Percentiles rank a stretch among this genome's conserved stretches.
These are phyloP conservation scores for Zizania palustris DNA, from an alignment of 202 grass and related monocot genomes.

Conservation along the genomic window DNA sequence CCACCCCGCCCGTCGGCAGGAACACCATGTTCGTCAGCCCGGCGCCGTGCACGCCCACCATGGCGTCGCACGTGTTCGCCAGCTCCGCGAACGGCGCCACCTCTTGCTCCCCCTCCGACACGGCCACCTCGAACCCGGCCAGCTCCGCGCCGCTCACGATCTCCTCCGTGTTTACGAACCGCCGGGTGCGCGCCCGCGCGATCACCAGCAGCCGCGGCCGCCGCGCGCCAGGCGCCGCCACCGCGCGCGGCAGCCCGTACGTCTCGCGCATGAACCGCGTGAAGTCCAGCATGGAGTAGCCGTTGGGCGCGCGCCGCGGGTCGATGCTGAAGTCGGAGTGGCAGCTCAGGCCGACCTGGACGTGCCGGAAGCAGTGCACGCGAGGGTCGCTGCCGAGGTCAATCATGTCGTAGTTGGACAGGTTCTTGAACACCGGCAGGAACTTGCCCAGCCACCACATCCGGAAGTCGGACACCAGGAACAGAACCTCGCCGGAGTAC, in stretches of 20 bases:
- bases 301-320: slow-evolving; percentile 51
- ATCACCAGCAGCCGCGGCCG: slow-evolving; percentile 61
- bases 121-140: slow-evolving; percentile 73
- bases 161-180: slow-evolving; percentile 68
- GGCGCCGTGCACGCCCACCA: slow-evolving; percentile 89
- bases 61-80: slow-evolving; percentile 70
- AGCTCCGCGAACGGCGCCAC: slow-evolving; percentile 61
- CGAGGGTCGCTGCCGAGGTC: slow-evolving; percentile 62
- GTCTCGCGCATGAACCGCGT: slow-evolving; percentile 61
- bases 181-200: slow-evolving; percentile 57
- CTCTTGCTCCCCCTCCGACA: slow-evolving; percentile 63
- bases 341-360: slow-evolving; percentile 61
- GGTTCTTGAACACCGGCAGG: slow-evolving; percentile 56
- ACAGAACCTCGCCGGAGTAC: slow-evolving; percentile 68
- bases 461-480: slow-evolving; percentile 61
- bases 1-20: slow-evolving; percentile 61
- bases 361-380: slow-evolving; percentile 70
- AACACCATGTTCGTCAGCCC: slow-evolving; percentile 93
- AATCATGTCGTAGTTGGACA: slow-evolving; percentile 65
- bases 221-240: neutral
- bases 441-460: slow-evolving; percentile 77
- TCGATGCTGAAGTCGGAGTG: slow-evolving; percentile 85
- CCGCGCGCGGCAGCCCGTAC: slow-evolving; percentile 48
- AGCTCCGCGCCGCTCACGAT: slow-evolving; percentile 43
- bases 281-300: slow-evolving; percentile 74